Conservation (phyloP, 805 yeast species). For the Blastobotrys peoriensis region DNA sequence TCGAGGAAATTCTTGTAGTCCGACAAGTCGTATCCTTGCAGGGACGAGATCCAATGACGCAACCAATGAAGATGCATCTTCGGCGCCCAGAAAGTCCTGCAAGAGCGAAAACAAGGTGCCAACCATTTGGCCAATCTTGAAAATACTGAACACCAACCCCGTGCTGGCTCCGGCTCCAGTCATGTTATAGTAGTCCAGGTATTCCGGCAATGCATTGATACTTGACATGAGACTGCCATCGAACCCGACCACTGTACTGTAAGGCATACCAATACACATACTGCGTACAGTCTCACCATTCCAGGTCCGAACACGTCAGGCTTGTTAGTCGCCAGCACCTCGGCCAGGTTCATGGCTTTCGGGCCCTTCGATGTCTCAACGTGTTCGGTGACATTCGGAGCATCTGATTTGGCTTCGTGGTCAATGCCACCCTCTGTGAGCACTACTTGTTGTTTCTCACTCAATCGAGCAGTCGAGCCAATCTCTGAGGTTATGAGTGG, state of each 20-base stretch:
- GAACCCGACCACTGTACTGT: too few relatives aligned
- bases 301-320: slow-evolving; percentile 9
- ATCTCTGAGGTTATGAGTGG: too few relatives aligned
- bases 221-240: slow-evolving; percentile 13
- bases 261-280: slow-evolving; percentile 9
- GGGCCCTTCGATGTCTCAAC: too few relatives aligned
- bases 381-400: too few relatives aligned
- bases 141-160: slow-evolving; percentile 12
- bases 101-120: slow-evolving; percentile 9
- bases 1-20: slow-evolving; percentile 3
- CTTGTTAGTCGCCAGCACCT: slow-evolving; percentile 5
- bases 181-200: slow-evolving; percentile 9
- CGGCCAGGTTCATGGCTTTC: too few relatives aligned
- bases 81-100: slow-evolving; percentile 8
- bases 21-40: not conserved
- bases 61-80: slow-evolving; percentile 7
- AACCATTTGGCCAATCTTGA: slow-evolving; percentile 10
- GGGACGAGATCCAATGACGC: slow-evolving; percentile 6
- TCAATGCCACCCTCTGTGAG: too few relatives aligned
- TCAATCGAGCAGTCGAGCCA: too few relatives aligned
- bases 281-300: slow-evolving; percentile 5
- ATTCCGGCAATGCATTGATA: slow-evolving; percentile 11
- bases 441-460: too few relatives aligned
- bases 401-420: too few relatives aligned
- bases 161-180: slow-evolving; percentile 8